Percentiles rank a stretch among this genome's conserved stretches.
Conservation (phyloP, 2,329 filamentous ascomycete species). For the Didymella lethalis region DNA sequence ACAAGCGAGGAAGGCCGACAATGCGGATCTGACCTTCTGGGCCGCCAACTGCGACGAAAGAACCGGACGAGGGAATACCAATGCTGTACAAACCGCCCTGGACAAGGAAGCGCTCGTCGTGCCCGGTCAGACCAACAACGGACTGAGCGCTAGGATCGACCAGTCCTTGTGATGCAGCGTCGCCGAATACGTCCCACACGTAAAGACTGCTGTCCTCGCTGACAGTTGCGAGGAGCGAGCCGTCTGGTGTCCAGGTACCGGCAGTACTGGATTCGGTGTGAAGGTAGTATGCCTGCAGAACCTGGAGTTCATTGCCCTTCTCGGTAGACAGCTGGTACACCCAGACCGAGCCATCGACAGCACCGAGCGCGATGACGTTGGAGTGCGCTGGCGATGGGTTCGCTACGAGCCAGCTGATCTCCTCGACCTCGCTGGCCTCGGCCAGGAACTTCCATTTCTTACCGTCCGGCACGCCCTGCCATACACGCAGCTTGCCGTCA, state of each 20-base stretch:
- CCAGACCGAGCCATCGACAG: slow-evolving; percentile 92
- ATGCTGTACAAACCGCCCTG: slow-evolving; percentile 92
- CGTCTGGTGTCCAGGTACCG: slow-evolving; percentile 89
- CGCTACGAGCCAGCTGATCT: slow-evolving; percentile 87
- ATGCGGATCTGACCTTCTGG: slow-evolving; percentile 86
- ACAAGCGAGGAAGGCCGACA: slow-evolving; percentile 77
- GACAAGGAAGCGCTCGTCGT: slow-evolving; percentile 89
- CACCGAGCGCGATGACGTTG: slow-evolving; percentile 87
- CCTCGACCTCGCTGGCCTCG: slow-evolving; percentile 87
- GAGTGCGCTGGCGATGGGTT: slow-evolving; percentile 76
- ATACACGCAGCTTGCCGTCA: slow-evolving; percentile 81
- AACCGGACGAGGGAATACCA: slow-evolving; percentile 79
- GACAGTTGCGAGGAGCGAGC: slow-evolving; percentile 84
- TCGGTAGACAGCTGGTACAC: slow-evolving; percentile 84
- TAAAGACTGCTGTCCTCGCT: slow-evolving; percentile 88
- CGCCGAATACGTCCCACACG: slow-evolving; percentile 91
- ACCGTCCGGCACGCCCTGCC: slow-evolving; percentile 62
- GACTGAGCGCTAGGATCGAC: slow-evolving; percentile 65
- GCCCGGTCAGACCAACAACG: slow-evolving; percentile 77
- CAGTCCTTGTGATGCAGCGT: slow-evolving; percentile 71
- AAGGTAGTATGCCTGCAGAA: slow-evolving; percentile 90
- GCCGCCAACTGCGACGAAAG: slow-evolving; percentile 85
- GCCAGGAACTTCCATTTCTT: slow-evolving; percentile 72
- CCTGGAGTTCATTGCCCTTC: slow-evolving; percentile 70
- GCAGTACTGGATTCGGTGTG: slow-evolving; percentile 88